Conservation (phyloP, 2,329 filamentous ascomycete genomes). For the Aspergillus brasiliensis region DNA sequence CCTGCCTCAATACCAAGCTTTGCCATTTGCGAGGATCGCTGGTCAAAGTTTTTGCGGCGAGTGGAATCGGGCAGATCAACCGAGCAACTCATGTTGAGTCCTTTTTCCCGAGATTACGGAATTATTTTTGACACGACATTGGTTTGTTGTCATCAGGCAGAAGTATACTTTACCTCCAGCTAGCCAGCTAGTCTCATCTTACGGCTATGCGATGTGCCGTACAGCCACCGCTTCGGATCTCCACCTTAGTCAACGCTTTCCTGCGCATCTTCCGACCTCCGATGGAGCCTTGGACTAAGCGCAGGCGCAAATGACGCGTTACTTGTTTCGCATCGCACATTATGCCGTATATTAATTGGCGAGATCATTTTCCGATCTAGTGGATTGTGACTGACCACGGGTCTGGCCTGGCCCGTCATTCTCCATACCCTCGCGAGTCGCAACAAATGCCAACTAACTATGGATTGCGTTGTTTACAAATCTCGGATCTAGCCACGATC, state of each 20-base stretch:
- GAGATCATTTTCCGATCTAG: neutral
- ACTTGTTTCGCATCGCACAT: neutral
- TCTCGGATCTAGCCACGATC: neutral
- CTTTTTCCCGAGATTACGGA: neutral
- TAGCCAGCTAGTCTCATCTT: neutral
- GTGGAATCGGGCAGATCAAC: neutral
- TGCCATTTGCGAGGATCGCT: neutral
- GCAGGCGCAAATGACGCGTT: neutral
- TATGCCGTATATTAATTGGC: neutral
- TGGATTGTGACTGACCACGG: neutral
- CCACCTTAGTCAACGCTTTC: neutral
- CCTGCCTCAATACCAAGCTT: neutral
- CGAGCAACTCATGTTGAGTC: neutral
- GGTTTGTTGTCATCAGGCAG: neutral
- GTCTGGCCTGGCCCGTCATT: neutral
- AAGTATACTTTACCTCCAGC: neutral
- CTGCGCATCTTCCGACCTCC: neutral
- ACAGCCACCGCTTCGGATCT: constrained; percentile 1
- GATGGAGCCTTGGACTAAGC: neutral
- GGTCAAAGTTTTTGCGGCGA: neutral
- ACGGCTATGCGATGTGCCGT: neutral
- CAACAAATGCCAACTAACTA: neutral
- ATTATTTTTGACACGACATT: neutral
- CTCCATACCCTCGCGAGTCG: neutral
- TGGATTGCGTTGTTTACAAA: neutral